A percentile compares a stretch with the other conserved stretches of the same genome.
Conservation (phyloP, 805 yeast genomes). For the Metschnikowia hibisci region DNA sequence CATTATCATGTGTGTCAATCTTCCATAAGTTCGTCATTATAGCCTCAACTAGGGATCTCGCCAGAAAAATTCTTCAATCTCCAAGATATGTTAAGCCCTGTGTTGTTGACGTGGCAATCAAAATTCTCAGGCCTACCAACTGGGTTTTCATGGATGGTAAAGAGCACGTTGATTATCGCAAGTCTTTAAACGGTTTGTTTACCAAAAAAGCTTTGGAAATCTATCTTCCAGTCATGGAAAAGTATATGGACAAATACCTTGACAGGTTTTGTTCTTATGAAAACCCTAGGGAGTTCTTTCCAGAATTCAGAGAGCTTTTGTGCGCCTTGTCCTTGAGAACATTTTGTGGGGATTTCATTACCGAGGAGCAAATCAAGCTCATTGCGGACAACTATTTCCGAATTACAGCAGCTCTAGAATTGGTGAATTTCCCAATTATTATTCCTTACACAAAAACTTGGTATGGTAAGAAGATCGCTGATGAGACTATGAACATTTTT, state of each 20-base stretch:
- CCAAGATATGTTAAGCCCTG: slow-evolving; percentile 93
- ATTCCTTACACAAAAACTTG: slow-evolving; percentile 95
- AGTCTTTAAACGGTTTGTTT: slow-evolving; percentile 84
- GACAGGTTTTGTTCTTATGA: slow-evolving; percentile 60
- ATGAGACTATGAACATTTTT: slow-evolving; percentile 88
- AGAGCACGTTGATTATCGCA: slow-evolving; percentile 90
- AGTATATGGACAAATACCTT: slow-evolving; percentile 77
- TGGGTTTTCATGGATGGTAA: slow-evolving; percentile 98
- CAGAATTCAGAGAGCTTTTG: slow-evolving; percentile 90
- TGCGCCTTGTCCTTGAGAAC: slow-evolving; percentile 92
- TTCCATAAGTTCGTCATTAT: slow-evolving; percentile 93
- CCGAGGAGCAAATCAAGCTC: slow-evolving; percentile 81
- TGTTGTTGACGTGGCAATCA: slow-evolving; percentile 95
- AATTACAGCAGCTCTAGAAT: slow-evolving; percentile 93
- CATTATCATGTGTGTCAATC: slow-evolving; percentile 91
- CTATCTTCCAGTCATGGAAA: slow-evolving; percentile 83
- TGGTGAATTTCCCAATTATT: slow-evolving; percentile 96
- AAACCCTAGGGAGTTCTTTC: slow-evolving; percentile 77
- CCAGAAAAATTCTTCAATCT: slow-evolving; percentile 34
- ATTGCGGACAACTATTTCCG: slow-evolving; percentile 90
- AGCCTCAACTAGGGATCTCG: slow-evolving; percentile 19
- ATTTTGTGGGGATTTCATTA: slow-evolving; percentile 93
- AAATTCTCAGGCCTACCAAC: slow-evolving; percentile 89
- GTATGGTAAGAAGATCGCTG: slow-evolving; percentile 94
- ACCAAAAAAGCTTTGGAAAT: slow-evolving; percentile 76